Evolutionary conservation across 495 filamentous ascomycete species (phyloP).

Genomic region (Penicillium steckii): DNA sequence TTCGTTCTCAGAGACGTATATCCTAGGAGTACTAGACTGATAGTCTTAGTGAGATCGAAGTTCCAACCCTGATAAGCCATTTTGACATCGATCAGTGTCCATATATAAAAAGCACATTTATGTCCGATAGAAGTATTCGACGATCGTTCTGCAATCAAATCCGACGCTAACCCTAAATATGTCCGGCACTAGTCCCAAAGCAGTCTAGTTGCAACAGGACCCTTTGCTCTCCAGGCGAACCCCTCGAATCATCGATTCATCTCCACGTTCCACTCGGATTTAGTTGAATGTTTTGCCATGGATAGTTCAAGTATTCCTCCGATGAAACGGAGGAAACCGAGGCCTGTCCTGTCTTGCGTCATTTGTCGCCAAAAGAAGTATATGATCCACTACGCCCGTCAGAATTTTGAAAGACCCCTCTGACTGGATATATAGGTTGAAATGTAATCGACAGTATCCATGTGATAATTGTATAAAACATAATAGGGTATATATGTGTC

Average conservation of each 20-base stretch:
- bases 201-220: neutral
- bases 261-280: neutral
- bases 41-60: too few species aligned
- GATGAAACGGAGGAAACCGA: slow-evolving; percentile 18
- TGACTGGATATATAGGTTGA: slow-evolving; percentile 30
- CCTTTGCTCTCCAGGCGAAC: neutral
- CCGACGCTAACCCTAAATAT: slow-evolving; percentile 9
- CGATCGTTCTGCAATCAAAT: slow-evolving; percentile 2
- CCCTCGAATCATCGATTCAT: neutral
- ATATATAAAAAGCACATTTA: neutral
- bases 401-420: neutral
- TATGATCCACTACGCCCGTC: neutral
- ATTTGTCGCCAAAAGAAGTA: slow-evolving; percentile 24
- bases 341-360: slow-evolving; percentile 17
- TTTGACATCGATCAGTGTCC: too few species aligned
- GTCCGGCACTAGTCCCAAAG: slow-evolving; percentile 4
- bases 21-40: too few species aligned
- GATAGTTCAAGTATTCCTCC: neutral
- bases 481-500: slow-evolving; percentile 29
- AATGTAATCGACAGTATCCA: slow-evolving; percentile 42
- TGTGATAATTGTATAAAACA: slow-evolving; percentile 41
- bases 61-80: too few species aligned
- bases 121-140: neutral
- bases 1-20: too few species aligned
- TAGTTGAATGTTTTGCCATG: slow-evolving; percentile 1